Base-by-base conservation (phyloP, 1,284 basidiomycete genomes). In the Ustilago loliicola region DNA sequence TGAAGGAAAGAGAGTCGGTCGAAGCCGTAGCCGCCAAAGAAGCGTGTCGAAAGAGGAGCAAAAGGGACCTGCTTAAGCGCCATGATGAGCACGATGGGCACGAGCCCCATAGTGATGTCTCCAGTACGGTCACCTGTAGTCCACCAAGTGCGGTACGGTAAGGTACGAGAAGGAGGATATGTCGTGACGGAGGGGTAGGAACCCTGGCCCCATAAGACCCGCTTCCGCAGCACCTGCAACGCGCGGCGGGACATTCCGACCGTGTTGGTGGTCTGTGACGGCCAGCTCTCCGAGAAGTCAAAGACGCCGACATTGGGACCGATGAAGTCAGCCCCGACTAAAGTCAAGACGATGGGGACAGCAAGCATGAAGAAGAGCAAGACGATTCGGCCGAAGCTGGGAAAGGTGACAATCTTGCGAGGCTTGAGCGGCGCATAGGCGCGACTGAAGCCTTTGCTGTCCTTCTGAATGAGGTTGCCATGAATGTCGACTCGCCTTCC, bases 11-110 rank as follows among this genome's bases (percentile, higher is more conserved):
- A 88, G 25, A 94, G 90, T 80, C 93, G 93, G 88, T 95, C 94
- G 79, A 93, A 92, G 78, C 91, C 90, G 36, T 93, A 86, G 60
- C 93, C 91, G 27, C 91, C 90, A 68, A 92, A 88, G 72, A 90
- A 90, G 0, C 91, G 90, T 27, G 92, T 88, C n/a, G 93, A 91
- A 80, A 94, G 90, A 51, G 94, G 82, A 56, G 93, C 93, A 80
- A 94, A 92, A 0, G 94, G 94, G 13, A 92, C 91, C 3, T 92
- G 89, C 86, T 94, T 95, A 85, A 95, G 89, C 3, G 92, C 93
- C 66, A 94, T 89, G 11, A 94, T 88, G 62, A 95, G 88, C 62
- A 91, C 91, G 19, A 95, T 89, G 0, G 94, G 94, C 32, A 93
- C 88, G 32, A 95, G 88, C 1, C 93, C 91, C 81, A 93, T 94